phyloP scores from a whole-genome alignment of 805 yeast genomes.

The Lachancea quebecensis region DNA sequence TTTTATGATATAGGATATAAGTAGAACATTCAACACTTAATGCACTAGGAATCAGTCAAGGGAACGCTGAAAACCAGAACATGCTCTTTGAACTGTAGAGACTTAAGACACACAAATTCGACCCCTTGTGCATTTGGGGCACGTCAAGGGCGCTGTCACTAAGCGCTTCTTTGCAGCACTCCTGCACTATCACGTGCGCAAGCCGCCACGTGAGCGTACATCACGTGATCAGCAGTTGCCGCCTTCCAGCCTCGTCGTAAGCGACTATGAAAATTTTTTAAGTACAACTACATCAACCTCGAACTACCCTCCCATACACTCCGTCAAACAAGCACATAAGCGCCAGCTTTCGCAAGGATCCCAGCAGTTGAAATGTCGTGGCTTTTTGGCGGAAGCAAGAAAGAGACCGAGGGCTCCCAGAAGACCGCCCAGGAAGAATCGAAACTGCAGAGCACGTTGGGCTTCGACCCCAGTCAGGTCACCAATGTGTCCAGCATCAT shows the following conservation, averaged over 20 bases:
- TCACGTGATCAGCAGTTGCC: too few relatives aligned
- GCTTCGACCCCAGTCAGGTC: constrained; percentile 61
- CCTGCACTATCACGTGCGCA: too few relatives aligned
- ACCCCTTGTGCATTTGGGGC: too few relatives aligned
- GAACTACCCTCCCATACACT: not conserved
- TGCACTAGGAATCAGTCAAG: too few relatives aligned
- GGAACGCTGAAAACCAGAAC: too few relatives aligned
- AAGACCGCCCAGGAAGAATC: constrained; percentile 13
- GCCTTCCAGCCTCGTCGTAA: not conserved
- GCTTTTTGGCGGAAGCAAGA: constrained; percentile 19
- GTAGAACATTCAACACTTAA: too few relatives aligned
- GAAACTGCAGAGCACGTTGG: constrained; percentile 28
- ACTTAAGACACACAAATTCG: too few relatives aligned
- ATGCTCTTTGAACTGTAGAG: too few relatives aligned
- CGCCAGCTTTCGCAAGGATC: not conserved
- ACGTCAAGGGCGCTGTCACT: too few relatives aligned
- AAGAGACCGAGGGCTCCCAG: constrained; percentile 10
- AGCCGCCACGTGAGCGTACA: too few relatives aligned
- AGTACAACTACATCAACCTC: not conserved
- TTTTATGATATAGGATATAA: too few relatives aligned
- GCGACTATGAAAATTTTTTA: constrained; percentile 1
- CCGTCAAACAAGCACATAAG: not conserved
- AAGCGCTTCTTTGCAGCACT: too few relatives aligned
- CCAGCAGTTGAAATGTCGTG: constrained; percentile 17
- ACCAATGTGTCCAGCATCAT: constrained; percentile 57